Evolutionary conservation across 2,329 filamentous ascomycete genomes (phyloP).

Genomic region (Xylariaceae sp.): DNA sequence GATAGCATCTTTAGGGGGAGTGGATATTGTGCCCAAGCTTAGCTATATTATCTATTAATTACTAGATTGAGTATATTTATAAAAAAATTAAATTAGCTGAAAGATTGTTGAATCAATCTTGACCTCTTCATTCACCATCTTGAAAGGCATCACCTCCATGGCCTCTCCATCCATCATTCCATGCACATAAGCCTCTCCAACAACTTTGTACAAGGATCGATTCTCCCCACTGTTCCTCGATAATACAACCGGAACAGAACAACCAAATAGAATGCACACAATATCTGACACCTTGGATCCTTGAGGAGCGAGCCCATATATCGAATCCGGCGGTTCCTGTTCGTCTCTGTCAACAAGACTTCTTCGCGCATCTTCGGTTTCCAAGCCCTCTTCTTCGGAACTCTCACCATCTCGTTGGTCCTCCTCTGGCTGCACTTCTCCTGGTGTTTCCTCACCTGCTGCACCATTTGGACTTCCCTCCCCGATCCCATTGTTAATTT

Average conservation of each 20-base stretch:
- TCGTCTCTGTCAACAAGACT: background rate
- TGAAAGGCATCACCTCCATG: too few species aligned
- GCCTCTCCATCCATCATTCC: conserved; percentile 20
- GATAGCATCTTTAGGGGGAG: too few species aligned
- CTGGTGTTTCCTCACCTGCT: background rate
- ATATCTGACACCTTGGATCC: conserved; percentile 13
- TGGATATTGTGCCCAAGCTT: too few species aligned
- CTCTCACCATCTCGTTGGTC: background rate
- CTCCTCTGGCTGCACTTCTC: background rate
- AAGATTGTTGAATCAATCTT: background rate
- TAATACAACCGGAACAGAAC: conserved; percentile 12
- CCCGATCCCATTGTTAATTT: background rate
- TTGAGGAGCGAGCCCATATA: conserved; percentile 14
- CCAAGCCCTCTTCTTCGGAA: background rate
- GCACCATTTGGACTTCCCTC: background rate
- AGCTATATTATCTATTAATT: background rate
- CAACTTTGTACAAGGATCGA: background rate
- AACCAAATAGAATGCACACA: conserved; percentile 13
- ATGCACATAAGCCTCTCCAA: conserved; percentile 18
- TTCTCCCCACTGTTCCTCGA: background rate
- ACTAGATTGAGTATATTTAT: background rate
- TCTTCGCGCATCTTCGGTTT: background rate
- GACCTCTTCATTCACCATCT: too few species aligned
- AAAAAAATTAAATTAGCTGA: background rate
- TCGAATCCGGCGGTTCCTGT: conserved; percentile 4